Evolutionary conservation across 176 grass and related monocot genomes (phyloP), one percentile per base, ranked within the genome.

Genomic region (Bolboschoenus planiculmis): DNA sequence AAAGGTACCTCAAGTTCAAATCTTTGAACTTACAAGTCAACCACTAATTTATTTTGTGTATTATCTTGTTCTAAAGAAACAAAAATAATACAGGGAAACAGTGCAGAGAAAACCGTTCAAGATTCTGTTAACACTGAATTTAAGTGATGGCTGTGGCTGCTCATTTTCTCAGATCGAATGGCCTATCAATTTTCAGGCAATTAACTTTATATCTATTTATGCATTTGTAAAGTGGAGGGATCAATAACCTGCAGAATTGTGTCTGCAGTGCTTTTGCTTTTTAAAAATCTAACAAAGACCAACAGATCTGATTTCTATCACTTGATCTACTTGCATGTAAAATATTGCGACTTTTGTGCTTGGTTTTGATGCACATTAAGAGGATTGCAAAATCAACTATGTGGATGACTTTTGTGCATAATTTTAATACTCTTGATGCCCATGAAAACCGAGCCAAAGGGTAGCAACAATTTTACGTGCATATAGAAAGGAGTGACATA

Each of bases 131-230:
- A 92, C 87, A 84, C 88, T 97, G 51, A 92, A 97, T 46, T 94
- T 97, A 53, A 91, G 88, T 82, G 95, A 94, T 83, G 95, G 90
- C 59, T 97, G 87, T 44, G 82, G 90, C 78, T 94, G 88, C 82
- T 70, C 63, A 20, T 88, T 78, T 31, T 87, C 92, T 11, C 85
- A 84, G 75, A 86, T 97, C 67, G 95, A 94, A 82, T 97, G 88
- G 78, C 84, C 89, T 66, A 80, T 97, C 77, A 87, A 94, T 87
- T 97, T 97, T 62, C 85, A 82, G 92, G 95, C 92, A 65, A 87
- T 58, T 78, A 63, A 80, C 43, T 73, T 42, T 74, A 84, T 84
- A 31, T n/a, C n/a, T 29, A 14, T 71, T 81, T 53, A 58, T 65
- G 78, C 29, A 82, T 36, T 78, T 27, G 40, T 20, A 54, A 53